A percentile compares a stretch with the other conserved stretches of the same genome.
phyloP scores from a whole-genome alignment of 306 rosid species.

The Albizia julibrissin region DNA sequence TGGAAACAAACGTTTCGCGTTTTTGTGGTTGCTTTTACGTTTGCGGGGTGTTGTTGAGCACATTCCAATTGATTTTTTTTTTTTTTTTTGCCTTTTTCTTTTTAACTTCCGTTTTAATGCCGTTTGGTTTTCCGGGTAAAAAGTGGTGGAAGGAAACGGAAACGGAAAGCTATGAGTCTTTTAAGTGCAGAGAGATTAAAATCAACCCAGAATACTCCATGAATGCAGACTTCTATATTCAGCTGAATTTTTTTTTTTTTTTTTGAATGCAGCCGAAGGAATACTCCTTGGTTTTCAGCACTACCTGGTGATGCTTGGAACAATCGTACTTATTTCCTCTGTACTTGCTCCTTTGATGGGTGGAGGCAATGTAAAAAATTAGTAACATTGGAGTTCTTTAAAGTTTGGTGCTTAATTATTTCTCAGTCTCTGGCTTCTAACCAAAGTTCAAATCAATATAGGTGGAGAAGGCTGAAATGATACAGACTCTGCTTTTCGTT shows the following conservation, averaged over 20 bases:
- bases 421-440: constrained; percentile 4
- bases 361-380: constrained; percentile 77
- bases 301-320: constrained; percentile 76
- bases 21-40: neutral
- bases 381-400: neutral
- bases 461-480: constrained; percentile 88
- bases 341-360: constrained; percentile 77
- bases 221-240: too few relatives aligned
- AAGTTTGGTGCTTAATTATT: neutral
- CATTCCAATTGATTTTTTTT: neutral
- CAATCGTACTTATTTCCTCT: constrained; percentile 64
- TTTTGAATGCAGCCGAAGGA: constrained; percentile 61
- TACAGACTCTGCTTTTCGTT: constrained; percentile 74
- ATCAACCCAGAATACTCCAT: neutral
- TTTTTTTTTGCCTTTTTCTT: neutral
- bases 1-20: neutral
- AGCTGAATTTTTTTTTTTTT: too few relatives aligned
- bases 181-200: neutral
- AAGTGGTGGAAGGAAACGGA: neutral
- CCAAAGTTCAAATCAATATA: constrained; percentile 15
- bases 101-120: neutral
- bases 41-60: neutral
- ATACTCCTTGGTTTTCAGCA: constrained; percentile 81
- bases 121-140: neutral
- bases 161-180: neutral